phyloP scores from a whole-genome alignment of 306 rosid species.

The Trichosanthes cucumerina region DNA sequence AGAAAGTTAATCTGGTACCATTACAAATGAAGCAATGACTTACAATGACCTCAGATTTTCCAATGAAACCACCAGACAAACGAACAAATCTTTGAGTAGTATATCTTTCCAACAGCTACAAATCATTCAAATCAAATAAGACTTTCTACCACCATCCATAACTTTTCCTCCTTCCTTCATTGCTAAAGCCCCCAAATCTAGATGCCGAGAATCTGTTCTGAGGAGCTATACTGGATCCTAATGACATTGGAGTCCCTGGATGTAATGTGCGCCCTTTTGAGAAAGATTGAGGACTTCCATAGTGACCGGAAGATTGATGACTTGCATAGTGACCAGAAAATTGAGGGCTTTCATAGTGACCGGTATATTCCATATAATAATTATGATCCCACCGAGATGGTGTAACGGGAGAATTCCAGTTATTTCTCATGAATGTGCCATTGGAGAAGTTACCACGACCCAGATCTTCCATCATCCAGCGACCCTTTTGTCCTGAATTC shows the following conservation, averaged over 20 bases:
- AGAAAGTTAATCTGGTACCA: not conserved
- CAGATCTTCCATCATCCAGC: conserved; percentile 33
- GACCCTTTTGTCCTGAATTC: conserved; percentile 38
- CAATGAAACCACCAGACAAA: not conserved
- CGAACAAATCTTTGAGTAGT: not conserved
- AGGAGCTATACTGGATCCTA: conserved; percentile 18
- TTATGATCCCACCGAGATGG: conserved; percentile 23
- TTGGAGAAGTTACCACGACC: conserved; percentile 32
- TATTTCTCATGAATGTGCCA: conserved; percentile 16
- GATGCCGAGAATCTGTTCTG: conserved; percentile 35
- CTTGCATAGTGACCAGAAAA: conserved; percentile 18
- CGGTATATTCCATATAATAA: conserved; percentile 14
- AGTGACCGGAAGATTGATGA: conserved; percentile 24
- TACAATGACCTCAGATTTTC: not conserved
- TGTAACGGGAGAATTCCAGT: conserved; percentile 24
- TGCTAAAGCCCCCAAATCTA: conserved; percentile 39
- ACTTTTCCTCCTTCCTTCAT: conserved; percentile 30
- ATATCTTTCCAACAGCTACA: conserved; percentile 1
- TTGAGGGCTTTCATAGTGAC: conserved; percentile 27
- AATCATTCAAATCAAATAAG: not conserved
- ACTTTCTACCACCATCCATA: conserved; percentile 40
- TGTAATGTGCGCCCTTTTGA: conserved; percentile 16
- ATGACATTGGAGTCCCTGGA: conserved; percentile 28
- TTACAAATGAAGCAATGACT: not conserved
- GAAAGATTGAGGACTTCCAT: conserved; percentile 24